These are phyloP conservation scores for Umbellularia californica DNA, from an alignment of 164 flowering plant genomes.

Conservation along the genomic window DNA sequence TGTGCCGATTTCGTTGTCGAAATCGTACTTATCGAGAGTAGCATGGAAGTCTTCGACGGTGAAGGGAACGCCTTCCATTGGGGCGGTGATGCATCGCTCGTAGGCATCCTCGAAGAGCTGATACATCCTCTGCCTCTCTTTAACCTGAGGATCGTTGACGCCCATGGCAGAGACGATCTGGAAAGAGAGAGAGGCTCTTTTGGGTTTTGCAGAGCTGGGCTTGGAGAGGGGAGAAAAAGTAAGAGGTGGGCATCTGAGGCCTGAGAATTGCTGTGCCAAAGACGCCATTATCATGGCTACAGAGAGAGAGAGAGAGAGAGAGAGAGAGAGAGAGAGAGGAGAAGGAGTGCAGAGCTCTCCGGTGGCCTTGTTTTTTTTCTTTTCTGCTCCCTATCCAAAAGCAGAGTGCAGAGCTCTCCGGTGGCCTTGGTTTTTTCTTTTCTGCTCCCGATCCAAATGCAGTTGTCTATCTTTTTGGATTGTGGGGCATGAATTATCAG, in stretches of 20 bases:
- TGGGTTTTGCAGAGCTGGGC: constrained; percentile 22
- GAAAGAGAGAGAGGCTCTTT: constrained; percentile 4
- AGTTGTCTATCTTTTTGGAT: no score
- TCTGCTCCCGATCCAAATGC: no score
- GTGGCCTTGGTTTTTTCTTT: no score
- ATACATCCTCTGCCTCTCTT: constrained; percentile 60
- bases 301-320: no score
- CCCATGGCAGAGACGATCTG: constrained; percentile 39
- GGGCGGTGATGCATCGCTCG: constrained; percentile 76
- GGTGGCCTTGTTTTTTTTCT: no score
- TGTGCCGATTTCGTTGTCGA: constrained; percentile 72
- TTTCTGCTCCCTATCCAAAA: no score
- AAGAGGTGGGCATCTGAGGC: constrained; percentile 57
- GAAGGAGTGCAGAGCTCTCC: not conserved
- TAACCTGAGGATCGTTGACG: constrained; percentile 63
- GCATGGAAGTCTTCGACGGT: constrained; percentile 57
- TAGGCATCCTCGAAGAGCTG: constrained; percentile 76
- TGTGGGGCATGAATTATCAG: no score
- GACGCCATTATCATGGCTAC: constrained; percentile 46
- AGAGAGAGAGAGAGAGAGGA: not conserved
- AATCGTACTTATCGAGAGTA: constrained; percentile 77
- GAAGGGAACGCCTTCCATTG: constrained; percentile 77
- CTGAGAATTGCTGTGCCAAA: constrained; percentile 63
- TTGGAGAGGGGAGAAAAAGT: constrained; percentile 38
- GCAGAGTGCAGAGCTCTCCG: not conserved